A percentile compares a stretch with the other conserved stretches of the same genome.
These are phyloP conservation scores for Citrus sp. DNA, from an alignment of 345 rosid species.

Conservation along the genomic window DNA sequence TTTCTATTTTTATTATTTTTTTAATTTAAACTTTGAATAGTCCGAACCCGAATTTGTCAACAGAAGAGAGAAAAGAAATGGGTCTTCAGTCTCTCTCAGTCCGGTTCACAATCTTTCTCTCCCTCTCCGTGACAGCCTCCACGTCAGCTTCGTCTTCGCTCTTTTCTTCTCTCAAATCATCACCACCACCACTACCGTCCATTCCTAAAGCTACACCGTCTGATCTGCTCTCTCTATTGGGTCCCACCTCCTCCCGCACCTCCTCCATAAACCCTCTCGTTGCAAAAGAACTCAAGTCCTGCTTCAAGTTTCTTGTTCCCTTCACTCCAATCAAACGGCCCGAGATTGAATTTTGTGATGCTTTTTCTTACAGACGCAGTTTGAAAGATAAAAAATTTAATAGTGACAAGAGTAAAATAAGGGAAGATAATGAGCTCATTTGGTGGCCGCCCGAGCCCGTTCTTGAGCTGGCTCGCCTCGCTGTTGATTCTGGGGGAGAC, in stretches of 20 bases:
- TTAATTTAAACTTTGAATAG: too few relatives aligned
- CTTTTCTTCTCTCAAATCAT: constrained; percentile 17
- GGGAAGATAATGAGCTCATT: constrained; percentile 53
- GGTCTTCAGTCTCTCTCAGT: constrained; percentile 26
- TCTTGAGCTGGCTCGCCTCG: constrained; percentile 83
- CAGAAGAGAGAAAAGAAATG: constrained; percentile 19
- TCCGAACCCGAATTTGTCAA: too few relatives aligned
- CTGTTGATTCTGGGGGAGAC: constrained; percentile 86
- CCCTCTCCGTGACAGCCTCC: constrained; percentile 52
- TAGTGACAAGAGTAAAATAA: not conserved
- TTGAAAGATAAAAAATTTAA: not conserved
- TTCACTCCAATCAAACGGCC: constrained; percentile 26
- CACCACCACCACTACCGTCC: constrained; percentile 20
- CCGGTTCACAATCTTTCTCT: constrained; percentile 47
- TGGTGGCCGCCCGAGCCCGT: constrained; percentile 95
- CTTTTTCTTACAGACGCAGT: constrained; percentile 14
- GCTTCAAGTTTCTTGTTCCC: constrained; percentile 78
- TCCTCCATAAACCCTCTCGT: constrained; percentile 51
- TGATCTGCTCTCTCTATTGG: constrained; percentile 71
- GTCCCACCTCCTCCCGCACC: constrained; percentile 39
- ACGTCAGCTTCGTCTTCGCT: constrained; percentile 28
- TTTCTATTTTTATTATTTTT: too few relatives aligned
- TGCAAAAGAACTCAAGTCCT: constrained; percentile 53
- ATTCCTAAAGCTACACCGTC: constrained; percentile 64
- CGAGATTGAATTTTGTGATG: not conserved